Percentiles rank a stretch among this genome's conserved stretches.
These are phyloP conservation scores for Ceratocystis cubensis DNA, from an alignment of 2,329 filamentous ascomycete genomes.

Conservation along the genomic window DNA sequence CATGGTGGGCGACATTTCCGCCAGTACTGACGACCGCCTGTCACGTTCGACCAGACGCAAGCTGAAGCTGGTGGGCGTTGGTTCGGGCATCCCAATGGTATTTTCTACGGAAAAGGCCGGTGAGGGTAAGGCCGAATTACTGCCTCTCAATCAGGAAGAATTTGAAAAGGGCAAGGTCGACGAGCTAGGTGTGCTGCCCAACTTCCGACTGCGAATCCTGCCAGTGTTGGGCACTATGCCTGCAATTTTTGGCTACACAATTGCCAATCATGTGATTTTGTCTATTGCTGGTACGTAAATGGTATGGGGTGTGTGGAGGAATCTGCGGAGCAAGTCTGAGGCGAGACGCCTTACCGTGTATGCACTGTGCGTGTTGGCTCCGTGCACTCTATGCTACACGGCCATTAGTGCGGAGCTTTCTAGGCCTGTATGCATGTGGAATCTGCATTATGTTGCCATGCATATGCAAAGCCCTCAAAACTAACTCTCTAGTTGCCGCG, in stretches of 20 bases:
- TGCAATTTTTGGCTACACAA: constrained; percentile 81
- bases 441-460: neutral
- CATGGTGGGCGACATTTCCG: constrained; percentile 80
- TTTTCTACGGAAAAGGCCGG: constrained; percentile 85
- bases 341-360: neutral
- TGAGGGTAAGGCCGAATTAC: constrained; percentile 77
- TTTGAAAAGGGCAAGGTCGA: constrained; percentile 74
- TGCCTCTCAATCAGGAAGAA: constrained; percentile 79
- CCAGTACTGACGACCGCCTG: constrained; percentile 75
- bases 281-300: constrained; percentile 42
- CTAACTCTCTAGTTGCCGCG: neutral
- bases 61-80: constrained; percentile 65
- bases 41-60: constrained; percentile 72
- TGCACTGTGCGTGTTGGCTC: neutral
- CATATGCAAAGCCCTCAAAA: neutral
- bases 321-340: no score
- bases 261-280: constrained; percentile 86
- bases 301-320: neutral
- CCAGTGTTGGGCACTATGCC: constrained; percentile 96
- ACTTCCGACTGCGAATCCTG: constrained; percentile 88
- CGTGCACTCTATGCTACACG: neutral
- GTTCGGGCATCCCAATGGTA: constrained; percentile 76
- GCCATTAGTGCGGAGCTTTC: neutral
- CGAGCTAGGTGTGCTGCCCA: constrained; percentile 76
- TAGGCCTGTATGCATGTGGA: neutral